These are phyloP conservation scores for Lathyrus tuberosus DNA, from an alignment of 306 rosid genomes.

Conservation along the genomic window DNA sequence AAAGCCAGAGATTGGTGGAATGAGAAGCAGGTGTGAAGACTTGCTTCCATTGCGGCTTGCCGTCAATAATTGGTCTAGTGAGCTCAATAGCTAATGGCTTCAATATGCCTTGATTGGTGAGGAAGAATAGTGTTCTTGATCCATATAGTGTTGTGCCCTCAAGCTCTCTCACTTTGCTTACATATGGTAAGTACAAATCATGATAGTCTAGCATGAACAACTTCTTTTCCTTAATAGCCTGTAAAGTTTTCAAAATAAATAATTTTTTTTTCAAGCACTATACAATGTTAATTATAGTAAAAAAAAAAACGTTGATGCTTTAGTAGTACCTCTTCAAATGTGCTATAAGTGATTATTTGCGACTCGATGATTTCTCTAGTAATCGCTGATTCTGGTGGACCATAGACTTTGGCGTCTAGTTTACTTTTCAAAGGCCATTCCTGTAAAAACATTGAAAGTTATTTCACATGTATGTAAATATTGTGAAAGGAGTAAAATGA, in stretches of 20 bases:
- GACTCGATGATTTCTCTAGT: slow-evolving; percentile 47
- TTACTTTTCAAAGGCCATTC: slow-evolving; percentile 59
- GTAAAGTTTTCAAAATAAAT: not conserved
- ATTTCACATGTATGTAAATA: not conserved
- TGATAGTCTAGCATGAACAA: slow-evolving; percentile 52
- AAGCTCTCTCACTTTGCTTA: slow-evolving; percentile 50
- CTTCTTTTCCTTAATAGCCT: slow-evolving; percentile 52
- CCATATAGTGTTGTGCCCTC: slow-evolving; percentile 50
- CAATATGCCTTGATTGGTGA: slow-evolving; percentile 48
- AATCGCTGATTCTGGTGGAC: slow-evolving; percentile 57
- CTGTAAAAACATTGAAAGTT: slow-evolving; percentile 7
- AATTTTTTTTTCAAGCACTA: not conserved
- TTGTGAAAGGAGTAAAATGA: not conserved
- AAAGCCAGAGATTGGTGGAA: slow-evolving; percentile 51
- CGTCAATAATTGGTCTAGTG: slow-evolving; percentile 41
- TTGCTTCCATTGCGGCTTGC: slow-evolving; percentile 51
- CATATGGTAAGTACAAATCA: slow-evolving; percentile 52
- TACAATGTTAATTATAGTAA: not conserved
- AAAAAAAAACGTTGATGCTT: not conserved
- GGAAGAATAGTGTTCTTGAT: slow-evolving; percentile 52
- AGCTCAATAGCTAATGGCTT: slow-evolving; percentile 60
- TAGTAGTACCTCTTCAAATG: slow-evolving; percentile 47
- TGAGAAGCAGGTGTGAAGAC: slow-evolving; percentile 43
- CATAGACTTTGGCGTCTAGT: slow-evolving; percentile 47
- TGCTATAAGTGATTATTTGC: slow-evolving; percentile 38